These are phyloP conservation scores for Hygrophorus pudorinus DNA, from an alignment of 768 basidiomycete genomes.

Conservation along the genomic window DNA sequence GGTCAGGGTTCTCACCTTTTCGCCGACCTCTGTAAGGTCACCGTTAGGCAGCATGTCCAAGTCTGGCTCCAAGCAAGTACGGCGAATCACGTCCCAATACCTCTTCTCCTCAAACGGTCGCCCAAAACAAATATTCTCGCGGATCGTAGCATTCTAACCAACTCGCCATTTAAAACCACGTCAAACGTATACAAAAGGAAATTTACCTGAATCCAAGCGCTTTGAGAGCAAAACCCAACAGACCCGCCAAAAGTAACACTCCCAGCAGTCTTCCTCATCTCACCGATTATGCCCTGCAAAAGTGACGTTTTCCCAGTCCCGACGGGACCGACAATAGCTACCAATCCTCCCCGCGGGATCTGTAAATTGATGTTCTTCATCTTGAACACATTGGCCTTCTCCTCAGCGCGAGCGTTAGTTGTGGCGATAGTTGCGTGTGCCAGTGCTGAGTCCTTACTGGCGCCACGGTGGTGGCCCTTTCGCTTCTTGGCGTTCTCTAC, in stretches of 20 bases:
- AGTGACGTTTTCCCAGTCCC: conserved; percentile 64
- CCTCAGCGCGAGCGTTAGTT: conserved; percentile 11
- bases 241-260: conserved; percentile 64
- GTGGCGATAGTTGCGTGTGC: not conserved
- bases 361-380: conserved; percentile 52
- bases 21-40: conserved; percentile 79
- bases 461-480: conserved; percentile 6
- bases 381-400: conserved; percentile 42
- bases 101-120: conserved; percentile 68
- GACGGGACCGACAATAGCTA: conserved; percentile 80
- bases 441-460: not conserved
- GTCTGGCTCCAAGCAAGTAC: conserved; percentile 74
- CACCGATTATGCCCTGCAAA: conserved; percentile 68
- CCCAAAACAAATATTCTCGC: conserved; percentile 88
- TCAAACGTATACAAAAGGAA: conserved; percentile 4
- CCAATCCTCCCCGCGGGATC: conserved; percentile 68
- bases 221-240: conserved; percentile 78
- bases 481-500: conserved; percentile 27
- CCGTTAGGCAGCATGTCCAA: conserved; percentile 67
- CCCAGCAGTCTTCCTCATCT: conserved; percentile 69
- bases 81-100: conserved; percentile 74
- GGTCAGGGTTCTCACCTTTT: conserved; percentile 30
- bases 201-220: conserved; percentile 78
- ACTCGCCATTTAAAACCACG: not conserved
- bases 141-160: conserved; percentile 64